Evolutionary conservation across 2,329 filamentous ascomycete species (phyloP), one percentile per base, ranked within the genome.

Genomic region (Hypoxylon sp.): DNA sequence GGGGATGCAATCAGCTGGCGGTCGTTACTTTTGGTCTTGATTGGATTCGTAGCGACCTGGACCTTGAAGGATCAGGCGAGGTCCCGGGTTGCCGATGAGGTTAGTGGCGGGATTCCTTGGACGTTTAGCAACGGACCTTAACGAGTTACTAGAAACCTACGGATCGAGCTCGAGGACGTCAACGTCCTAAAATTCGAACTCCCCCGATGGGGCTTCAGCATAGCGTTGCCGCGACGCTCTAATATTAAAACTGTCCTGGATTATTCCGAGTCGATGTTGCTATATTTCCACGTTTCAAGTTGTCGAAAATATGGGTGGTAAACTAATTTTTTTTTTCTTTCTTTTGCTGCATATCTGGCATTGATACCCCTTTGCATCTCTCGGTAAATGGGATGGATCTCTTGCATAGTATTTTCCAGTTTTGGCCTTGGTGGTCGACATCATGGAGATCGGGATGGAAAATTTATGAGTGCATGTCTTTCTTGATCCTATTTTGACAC

Each of bases 31-130:
- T 49, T 72, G 2, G 42, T 67, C 7, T 50, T 70, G 20, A n/a
- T 75, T 54, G 74, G 68, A 37, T 65, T 71, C 37, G 8, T 72
- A 10, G 48, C 49, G n/a, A 73, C 68, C 25, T 74, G 74, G 73
- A 46, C 61, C 37, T 25, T 70, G 2, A 71, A 66, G 40, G 61
- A 68, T 27, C 54, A 51, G 25, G 30, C 40, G n/a, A 56, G 2
- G 40, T 20, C 64, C 10, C 49, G 46, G 37, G 25, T 14, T 20
- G 25, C 17, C 11, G 44, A 61, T 20, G 58, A 62, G 54, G 69
- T 69, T 35, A 40, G 66, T 61, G 13, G 40, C 54, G 27, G 6
- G 17, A 44, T 40, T 27, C 46, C 35, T 31, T 20, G 40, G 10
- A 22, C 13, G 37, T 14, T 2, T 40, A 20, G 7, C 22, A 5